These are phyloP conservation scores for Ophiostoma novo-ulmi DNA, from an alignment of 2,329 filamentous ascomycete genomes.

Conservation along the genomic window DNA sequence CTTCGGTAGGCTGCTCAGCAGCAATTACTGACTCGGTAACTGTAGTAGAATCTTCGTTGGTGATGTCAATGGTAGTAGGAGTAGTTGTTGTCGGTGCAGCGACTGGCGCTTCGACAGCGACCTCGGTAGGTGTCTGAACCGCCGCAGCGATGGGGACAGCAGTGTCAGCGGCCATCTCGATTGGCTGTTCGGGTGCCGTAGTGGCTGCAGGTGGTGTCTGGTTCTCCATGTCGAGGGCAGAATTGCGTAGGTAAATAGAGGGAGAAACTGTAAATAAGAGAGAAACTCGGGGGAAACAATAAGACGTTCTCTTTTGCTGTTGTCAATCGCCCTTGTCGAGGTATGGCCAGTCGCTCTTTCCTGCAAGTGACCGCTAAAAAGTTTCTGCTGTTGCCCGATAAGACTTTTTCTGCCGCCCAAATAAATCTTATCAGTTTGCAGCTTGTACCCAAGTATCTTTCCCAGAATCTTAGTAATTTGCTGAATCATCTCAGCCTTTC, in stretches of 20 bases:
- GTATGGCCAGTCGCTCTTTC: background rate
- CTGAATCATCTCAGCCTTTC: conserved; percentile 6
- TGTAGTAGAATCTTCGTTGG: background rate
- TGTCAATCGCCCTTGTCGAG: background rate
- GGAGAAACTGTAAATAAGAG: background rate
- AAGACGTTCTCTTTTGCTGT: background rate
- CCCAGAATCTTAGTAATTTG: background rate
- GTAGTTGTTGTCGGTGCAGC: background rate
- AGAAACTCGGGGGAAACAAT: background rate
- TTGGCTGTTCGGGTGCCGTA: conserved; percentile 1
- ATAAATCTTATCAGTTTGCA: conserved; percentile 24
- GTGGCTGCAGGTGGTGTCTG: background rate
- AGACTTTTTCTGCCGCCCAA: conserved; percentile 27
- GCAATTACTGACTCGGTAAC: background rate
- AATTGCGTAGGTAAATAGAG: background rate
- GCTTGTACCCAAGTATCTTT: background rate
- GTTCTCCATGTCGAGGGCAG: background rate
- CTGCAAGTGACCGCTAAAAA: conserved; percentile 17
- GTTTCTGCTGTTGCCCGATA: conserved; percentile 23
- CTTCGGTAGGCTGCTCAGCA: background rate
- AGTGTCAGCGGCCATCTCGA: conserved; percentile 3
- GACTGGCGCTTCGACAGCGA: background rate
- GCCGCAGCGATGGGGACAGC: background rate
- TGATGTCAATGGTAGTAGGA: background rate
- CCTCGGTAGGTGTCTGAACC: background rate